phyloP scores from a whole-genome alignment of 1,139 yeast species.

The Candida neerlandica region DNA sequence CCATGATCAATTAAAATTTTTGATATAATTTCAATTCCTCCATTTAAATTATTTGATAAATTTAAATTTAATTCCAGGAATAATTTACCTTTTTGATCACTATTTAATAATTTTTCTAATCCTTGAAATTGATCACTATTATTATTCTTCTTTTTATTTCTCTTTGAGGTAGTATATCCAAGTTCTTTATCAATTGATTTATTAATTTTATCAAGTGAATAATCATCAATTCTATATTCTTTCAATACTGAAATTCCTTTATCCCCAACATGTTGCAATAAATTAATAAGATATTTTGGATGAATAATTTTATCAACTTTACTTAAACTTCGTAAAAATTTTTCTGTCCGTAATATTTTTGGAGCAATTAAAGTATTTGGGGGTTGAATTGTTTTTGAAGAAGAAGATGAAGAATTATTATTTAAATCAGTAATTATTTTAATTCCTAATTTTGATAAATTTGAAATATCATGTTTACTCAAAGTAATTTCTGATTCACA shows the following conservation, averaged over 20 bases:
- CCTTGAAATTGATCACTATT: constrained; percentile 17
- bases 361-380: constrained; percentile 72
- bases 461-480: constrained; percentile 33
- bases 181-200: constrained; percentile 37
- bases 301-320: constrained; percentile 44
- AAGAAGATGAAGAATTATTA: too few relatives aligned
- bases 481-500: constrained; percentile 52
- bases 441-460: constrained; percentile 36
- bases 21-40: constrained; percentile 63
- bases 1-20: constrained; percentile 73
- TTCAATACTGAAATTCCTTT: constrained; percentile 11
- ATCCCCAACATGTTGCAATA: constrained; percentile 27
- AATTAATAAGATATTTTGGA: constrained; percentile 48
- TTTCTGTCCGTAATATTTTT: constrained; percentile 77
- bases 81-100: constrained; percentile 34
- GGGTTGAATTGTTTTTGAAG: constrained; percentile 19
- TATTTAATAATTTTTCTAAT: constrained; percentile 22
- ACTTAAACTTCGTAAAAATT: constrained; percentile 59
- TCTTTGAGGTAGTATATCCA: too few relatives aligned
- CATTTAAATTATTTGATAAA: constrained; percentile 64
- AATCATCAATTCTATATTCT: constrained; percentile 33
- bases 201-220: constrained; percentile 37
- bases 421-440: constrained; percentile 43
- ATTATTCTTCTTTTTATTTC: constrained; percentile 12
- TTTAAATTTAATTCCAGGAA: constrained; percentile 55